Conservation (phyloP, 2,329 filamentous ascomycete species). For the Mariannaea sp. region DNA sequence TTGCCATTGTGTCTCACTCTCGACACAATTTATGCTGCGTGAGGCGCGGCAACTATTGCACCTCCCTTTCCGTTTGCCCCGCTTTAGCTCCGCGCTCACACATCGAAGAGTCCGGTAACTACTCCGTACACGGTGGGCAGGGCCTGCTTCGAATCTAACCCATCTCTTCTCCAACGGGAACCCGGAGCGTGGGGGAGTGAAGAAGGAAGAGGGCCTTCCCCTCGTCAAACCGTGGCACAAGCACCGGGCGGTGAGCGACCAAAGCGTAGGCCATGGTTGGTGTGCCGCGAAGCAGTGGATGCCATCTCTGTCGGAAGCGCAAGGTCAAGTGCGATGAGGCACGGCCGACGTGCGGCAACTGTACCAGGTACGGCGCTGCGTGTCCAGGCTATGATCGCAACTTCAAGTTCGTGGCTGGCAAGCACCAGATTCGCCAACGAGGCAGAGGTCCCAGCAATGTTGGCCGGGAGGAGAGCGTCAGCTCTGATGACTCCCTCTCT, state of each 20-base stretch:
- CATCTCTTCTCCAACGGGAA: slow-evolving; percentile 2
- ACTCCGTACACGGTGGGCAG: too few species aligned
- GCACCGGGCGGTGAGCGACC: slow-evolving; percentile 32
- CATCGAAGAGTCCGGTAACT: slow-evolving; percentile 1
- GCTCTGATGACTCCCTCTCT: slow-evolving; percentile 23
- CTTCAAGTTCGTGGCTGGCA: slow-evolving; percentile 48
- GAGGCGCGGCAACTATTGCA: slow-evolving; percentile 7
- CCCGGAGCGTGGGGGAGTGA: slow-evolving; percentile 21
- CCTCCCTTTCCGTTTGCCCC: slow-evolving; percentile 11
- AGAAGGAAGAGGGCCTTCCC: slow-evolving; percentile 24
- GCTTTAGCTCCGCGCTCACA: slow-evolving; percentile 3
- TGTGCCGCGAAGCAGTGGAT: slow-evolving; percentile 45
- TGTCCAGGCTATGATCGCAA: slow-evolving; percentile 48
- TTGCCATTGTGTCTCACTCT: slow-evolving; percentile 2
- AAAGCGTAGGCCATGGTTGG: slow-evolving; percentile 43
- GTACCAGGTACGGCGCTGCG: slow-evolving; percentile 44
- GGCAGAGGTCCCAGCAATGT: slow-evolving; percentile 23
- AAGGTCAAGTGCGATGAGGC: slow-evolving; percentile 53
- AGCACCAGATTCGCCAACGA: slow-evolving; percentile 45
- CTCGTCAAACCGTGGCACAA: slow-evolving; percentile 27
- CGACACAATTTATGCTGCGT: slow-evolving; percentile 3
- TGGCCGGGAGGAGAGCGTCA: slow-evolving; percentile 11
- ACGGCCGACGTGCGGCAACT: slow-evolving; percentile 48
- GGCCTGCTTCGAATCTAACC: background rate
- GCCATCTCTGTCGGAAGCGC: slow-evolving; percentile 47